Percentiles rank a stretch among this genome's conserved stretches.
Evolutionary conservation across 345 rosid species (phyloP).

Genomic region (Hirschfeldia incana): DNA sequence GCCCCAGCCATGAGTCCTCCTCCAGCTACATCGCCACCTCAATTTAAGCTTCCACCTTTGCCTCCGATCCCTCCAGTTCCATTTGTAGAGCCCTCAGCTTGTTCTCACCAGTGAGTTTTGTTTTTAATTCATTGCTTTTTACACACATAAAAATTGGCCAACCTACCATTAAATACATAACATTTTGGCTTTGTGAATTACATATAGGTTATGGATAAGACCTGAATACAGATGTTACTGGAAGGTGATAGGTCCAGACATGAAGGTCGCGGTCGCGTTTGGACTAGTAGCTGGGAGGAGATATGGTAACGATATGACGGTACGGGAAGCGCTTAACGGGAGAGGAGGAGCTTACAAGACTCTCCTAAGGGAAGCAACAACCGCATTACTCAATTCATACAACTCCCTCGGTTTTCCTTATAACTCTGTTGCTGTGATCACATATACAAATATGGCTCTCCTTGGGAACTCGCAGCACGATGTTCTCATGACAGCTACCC

Average conservation of each 20-base stretch:
- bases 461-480: conserved; percentile 49
- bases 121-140: background rate
- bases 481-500: conserved; percentile 58
- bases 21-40: conserved; percentile 43
- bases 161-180: background rate
- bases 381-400: conserved; percentile 84
- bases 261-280: conserved; percentile 65
- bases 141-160: background rate
- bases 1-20: conserved; percentile 12
- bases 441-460: conserved; percentile 59
- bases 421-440: conserved; percentile 47
- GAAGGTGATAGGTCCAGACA: conserved; percentile 65
- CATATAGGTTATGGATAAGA: conserved; percentile 68
- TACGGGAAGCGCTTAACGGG: conserved; percentile 63
- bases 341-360: conserved; percentile 75
- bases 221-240: conserved; percentile 79
- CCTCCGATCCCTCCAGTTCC: conserved; percentile 60
- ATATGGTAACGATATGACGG: conserved; percentile 65
- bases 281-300: conserved; percentile 56
- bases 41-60: conserved; percentile 54
- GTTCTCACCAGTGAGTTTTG: conserved; percentile 70
- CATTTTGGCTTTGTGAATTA: conserved; percentile 4
- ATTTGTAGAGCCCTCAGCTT: conserved; percentile 71
- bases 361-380: conserved; percentile 76
- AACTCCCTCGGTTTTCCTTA: conserved; percentile 66